These are phyloP conservation scores for Penicillium olsonii DNA, from an alignment of 2,329 filamentous ascomycete species.

Conservation along the genomic window DNA sequence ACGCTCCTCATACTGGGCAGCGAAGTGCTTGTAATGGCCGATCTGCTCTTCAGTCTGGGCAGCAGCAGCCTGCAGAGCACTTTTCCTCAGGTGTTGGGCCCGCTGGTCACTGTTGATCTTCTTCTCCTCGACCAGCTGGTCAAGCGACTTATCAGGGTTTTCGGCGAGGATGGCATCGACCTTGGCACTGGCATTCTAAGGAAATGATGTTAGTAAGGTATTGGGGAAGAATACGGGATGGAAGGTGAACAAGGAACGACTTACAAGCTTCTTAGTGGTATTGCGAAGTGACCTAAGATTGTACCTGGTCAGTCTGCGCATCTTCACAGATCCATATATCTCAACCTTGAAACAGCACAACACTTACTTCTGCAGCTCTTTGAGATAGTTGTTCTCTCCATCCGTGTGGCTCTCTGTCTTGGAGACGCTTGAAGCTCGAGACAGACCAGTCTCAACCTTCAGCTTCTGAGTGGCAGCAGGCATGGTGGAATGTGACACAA, in stretches of 20 bases:
- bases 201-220: not conserved
- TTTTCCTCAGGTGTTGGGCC: slow-evolving; percentile 64
- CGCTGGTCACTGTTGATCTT: slow-evolving; percentile 69
- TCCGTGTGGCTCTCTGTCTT: slow-evolving; percentile 42
- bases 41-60: slow-evolving; percentile 63
- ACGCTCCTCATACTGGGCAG: slow-evolving; percentile 59
- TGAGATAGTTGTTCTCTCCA: slow-evolving; percentile 74
- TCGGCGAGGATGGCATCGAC: slow-evolving; percentile 62
- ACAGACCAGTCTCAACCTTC: slow-evolving; percentile 62
- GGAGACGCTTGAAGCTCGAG: slow-evolving; percentile 41
- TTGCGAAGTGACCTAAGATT: slow-evolving; percentile 80
- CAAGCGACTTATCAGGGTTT: slow-evolving; percentile 60
- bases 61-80: slow-evolving; percentile 57
- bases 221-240: not conserved
- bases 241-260: slow-evolving; percentile 34
- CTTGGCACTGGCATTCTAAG: slow-evolving; percentile 59
- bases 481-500: slow-evolving; percentile 52
- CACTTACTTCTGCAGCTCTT: slow-evolving; percentile 84
- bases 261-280: slow-evolving; percentile 89
- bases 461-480: slow-evolving; percentile 63
- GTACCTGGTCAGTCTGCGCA: not conserved
- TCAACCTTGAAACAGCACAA: no score
- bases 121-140: slow-evolving; percentile 62
- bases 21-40: slow-evolving; percentile 60
- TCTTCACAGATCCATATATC: no score